phyloP scores from a whole-genome alignment of 768 basidiomycete species.

The Serendipita sp. region DNA sequence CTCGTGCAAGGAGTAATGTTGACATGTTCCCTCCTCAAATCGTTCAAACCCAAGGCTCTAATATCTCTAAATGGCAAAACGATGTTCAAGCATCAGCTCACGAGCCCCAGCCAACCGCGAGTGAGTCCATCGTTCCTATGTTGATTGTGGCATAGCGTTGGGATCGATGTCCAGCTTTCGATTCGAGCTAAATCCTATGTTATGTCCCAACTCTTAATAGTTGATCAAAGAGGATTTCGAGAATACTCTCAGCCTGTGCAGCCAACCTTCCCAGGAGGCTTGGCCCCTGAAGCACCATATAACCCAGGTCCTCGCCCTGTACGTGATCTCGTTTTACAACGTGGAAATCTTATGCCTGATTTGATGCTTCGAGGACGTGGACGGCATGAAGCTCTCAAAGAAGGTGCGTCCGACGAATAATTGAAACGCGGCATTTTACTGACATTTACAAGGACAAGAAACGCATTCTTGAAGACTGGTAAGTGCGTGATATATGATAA shows the following conservation, averaged over 20 bases:
- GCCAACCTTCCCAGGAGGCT: background rate
- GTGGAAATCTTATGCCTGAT: background rate
- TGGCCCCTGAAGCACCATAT: background rate
- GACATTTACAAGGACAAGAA: background rate
- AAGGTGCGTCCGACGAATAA: background rate
- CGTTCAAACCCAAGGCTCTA: background rate
- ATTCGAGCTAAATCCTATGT: too few species aligned
- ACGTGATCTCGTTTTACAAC: background rate
- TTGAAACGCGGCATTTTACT: background rate
- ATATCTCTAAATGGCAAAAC: slow-evolving; percentile 1
- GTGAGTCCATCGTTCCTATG: background rate
- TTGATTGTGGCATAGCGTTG: background rate
- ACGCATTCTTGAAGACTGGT: background rate
- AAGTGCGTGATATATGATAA: background rate
- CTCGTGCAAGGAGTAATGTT: background rate
- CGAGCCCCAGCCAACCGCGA: background rate
- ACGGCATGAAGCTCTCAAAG: background rate
- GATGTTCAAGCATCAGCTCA: background rate
- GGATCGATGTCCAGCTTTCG: too few species aligned
- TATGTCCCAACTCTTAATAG: background rate
- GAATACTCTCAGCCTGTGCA: background rate
- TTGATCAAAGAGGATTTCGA: background rate
- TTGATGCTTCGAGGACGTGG: background rate
- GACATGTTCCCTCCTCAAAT: background rate
- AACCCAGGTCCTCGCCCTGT: background rate